Evolutionary conservation across 169 alveolate genomes (phyloP).

Genomic region (Plasmodium billcollinsi): DNA sequence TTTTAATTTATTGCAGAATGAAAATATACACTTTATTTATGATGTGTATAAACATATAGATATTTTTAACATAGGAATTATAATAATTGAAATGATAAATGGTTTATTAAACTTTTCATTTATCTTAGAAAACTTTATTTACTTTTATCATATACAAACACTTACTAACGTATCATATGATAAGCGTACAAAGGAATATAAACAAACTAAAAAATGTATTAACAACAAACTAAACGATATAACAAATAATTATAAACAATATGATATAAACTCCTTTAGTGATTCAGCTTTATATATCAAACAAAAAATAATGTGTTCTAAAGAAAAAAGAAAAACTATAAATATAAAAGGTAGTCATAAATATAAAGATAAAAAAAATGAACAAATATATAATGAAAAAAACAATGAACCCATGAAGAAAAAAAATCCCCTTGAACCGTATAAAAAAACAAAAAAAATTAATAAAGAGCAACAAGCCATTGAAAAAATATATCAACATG

Average conservation of each 20-base stretch:
- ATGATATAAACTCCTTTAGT: background rate
- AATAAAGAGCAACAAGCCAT: no score
- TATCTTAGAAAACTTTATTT: slow-evolving; percentile 5
- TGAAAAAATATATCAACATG: no score
- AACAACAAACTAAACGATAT: no score
- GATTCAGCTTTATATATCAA: background rate
- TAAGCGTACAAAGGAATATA: no score
- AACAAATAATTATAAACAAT: background rate
- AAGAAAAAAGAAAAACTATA: background rate
- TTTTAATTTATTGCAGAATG: slow-evolving; percentile 1
- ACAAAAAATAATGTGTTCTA: no score
- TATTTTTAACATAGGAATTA: slow-evolving; percentile 51
- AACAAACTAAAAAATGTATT: no score
- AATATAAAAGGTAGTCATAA: background rate
- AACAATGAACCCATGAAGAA: background rate
- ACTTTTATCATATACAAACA: background rate
- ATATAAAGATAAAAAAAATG: background rate
- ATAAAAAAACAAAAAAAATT: no score
- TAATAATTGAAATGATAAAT: slow-evolving; percentile 28
- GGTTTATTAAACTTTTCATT: slow-evolving; percentile 17
- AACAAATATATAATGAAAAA: no score
- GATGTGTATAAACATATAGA: slow-evolving; percentile 41
- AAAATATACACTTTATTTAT: background rate
- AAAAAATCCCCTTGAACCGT: background rate
- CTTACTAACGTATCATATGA: background rate